These are phyloP conservation scores for Craterostigma plantagineum DNA, from an alignment of 257 asterid species.

Conservation along the genomic window DNA sequence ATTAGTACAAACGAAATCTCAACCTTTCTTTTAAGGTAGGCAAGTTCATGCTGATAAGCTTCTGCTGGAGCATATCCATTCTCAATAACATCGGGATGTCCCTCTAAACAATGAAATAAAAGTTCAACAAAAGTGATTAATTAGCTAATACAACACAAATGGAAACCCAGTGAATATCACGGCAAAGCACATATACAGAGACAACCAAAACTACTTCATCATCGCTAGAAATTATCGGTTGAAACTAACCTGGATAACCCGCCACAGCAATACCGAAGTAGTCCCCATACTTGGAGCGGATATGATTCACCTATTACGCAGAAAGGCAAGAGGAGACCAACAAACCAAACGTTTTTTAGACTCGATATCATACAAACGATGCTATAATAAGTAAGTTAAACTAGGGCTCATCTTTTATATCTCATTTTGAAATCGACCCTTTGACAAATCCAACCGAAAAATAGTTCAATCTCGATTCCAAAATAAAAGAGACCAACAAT, in stretches of 20 bases:
- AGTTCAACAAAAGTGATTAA: too few species aligned
- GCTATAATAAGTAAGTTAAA: too few species aligned
- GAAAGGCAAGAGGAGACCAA: slow-evolving; percentile 8
- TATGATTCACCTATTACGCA: slow-evolving; percentile 89
- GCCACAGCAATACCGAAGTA: slow-evolving; percentile 96
- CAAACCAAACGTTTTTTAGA: background rate
- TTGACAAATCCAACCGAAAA: too few species aligned
- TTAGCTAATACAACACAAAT: too few species aligned
- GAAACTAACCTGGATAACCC: slow-evolving; percentile 76
- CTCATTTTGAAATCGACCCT: too few species aligned
- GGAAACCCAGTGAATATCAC: background rate
- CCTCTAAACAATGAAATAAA: slow-evolving; percentile 35
- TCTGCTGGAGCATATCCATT: slow-evolving; percentile 52
- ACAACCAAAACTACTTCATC: background rate
- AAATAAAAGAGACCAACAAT: slow-evolving; percentile 2
- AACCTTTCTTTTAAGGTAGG: slow-evolving; percentile 70
- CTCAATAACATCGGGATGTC: slow-evolving; percentile 82
- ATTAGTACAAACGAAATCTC: too few species aligned
- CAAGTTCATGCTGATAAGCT: slow-evolving; percentile 63
- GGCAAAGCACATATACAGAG: background rate
- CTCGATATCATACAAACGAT: too few species aligned
- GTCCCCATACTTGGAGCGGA: slow-evolving; percentile 54
- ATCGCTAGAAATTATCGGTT: background rate
- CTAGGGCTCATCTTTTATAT: too few species aligned
- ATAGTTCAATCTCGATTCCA: too few species aligned